Conservation (phyloP, 495 filamentous ascomycete species). For the Podospora sp. region DNA sequence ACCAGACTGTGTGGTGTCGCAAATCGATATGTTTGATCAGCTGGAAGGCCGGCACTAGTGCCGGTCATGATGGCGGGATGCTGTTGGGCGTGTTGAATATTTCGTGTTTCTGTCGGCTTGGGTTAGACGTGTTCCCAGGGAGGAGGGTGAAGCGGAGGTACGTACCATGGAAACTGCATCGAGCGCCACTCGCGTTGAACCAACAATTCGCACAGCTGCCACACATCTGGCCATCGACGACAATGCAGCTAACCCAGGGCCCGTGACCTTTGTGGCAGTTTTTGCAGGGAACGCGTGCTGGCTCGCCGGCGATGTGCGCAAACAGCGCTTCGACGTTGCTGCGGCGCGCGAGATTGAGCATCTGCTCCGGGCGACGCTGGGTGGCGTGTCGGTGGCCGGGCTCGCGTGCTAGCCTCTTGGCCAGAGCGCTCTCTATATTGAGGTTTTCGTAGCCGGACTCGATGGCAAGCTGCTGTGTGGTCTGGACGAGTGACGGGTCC, state of each 20-base stretch:
- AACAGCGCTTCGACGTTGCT: slow-evolving; percentile 56
- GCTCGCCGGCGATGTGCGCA: slow-evolving; percentile 50
- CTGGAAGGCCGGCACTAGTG: slow-evolving; percentile 27
- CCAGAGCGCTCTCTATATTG: slow-evolving; percentile 50
- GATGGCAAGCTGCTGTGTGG: slow-evolving; percentile 45
- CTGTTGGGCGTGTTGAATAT: slow-evolving; percentile 22
- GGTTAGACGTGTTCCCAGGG: background rate
- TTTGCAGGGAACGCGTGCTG: slow-evolving; percentile 49
- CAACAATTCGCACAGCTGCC: slow-evolving; percentile 56
- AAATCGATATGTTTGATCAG: slow-evolving; percentile 31
- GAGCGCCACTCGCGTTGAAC: slow-evolving; percentile 54
- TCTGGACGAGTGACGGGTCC: slow-evolving; percentile 36
- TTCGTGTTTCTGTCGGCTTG: slow-evolving; percentile 31
- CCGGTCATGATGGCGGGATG: slow-evolving; percentile 27
- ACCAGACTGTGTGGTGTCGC: slow-evolving; percentile 26
- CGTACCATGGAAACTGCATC: slow-evolving; percentile 56
- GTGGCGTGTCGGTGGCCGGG: slow-evolving; percentile 47
- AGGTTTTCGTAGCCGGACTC: slow-evolving; percentile 47
- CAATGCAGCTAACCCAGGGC: slow-evolving; percentile 50
- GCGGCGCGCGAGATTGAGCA: slow-evolving; percentile 46
- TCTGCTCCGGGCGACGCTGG: slow-evolving; percentile 50
- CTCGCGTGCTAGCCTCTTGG: slow-evolving; percentile 48
- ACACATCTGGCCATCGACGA: slow-evolving; percentile 56
- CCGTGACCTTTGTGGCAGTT: slow-evolving; percentile 57
- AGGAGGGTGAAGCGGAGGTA: background rate